phyloP scores from a whole-genome alignment of 2,329 filamentous ascomycete species.

The Phaeosphaeria sp. region DNA sequence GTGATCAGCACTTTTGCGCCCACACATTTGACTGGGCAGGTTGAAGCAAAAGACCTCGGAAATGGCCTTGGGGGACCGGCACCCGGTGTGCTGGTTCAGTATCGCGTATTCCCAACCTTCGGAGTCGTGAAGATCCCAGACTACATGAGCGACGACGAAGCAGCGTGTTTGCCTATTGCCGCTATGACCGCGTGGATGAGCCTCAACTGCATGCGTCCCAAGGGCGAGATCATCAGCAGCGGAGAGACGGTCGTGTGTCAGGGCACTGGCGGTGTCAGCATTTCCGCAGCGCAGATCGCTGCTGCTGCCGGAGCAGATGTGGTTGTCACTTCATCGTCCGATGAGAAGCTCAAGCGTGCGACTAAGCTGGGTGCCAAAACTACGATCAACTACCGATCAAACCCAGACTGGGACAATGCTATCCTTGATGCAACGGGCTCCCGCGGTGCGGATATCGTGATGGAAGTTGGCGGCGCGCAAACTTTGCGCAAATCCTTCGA shows the following conservation, averaged over 20 bases:
- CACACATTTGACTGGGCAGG: constrained; percentile 64
- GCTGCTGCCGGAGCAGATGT: constrained; percentile 53
- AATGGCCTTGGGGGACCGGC: constrained; percentile 67
- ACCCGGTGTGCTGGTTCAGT: constrained; percentile 63
- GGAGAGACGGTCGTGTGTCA: constrained; percentile 49
- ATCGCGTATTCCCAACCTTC: constrained; percentile 65
- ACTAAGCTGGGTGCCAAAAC: constrained; percentile 64
- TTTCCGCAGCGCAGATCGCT: constrained; percentile 51
- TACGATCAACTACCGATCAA: constrained; percentile 66
- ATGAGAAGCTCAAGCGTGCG: constrained; percentile 61
- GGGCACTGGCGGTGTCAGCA: constrained; percentile 54
- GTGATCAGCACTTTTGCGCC: constrained; percentile 70
- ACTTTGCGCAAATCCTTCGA: constrained; percentile 57
- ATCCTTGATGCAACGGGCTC: constrained; percentile 57
- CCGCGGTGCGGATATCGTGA: constrained; percentile 56
- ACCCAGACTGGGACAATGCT: constrained; percentile 65
- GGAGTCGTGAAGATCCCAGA: constrained; percentile 63
- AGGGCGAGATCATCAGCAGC: constrained; percentile 57
- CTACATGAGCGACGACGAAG: constrained; percentile 66
- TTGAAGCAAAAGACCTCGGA: constrained; percentile 61
- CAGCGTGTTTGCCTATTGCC: constrained; percentile 66
- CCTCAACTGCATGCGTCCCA: constrained; percentile 65
- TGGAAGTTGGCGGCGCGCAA: constrained; percentile 59
- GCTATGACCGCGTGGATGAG: constrained; percentile 70
- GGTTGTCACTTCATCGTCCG: constrained; percentile 65